These are phyloP conservation scores for Fusarium penzigii DNA, from an alignment of 2,329 filamentous ascomycete species.

Conservation along the genomic window DNA sequence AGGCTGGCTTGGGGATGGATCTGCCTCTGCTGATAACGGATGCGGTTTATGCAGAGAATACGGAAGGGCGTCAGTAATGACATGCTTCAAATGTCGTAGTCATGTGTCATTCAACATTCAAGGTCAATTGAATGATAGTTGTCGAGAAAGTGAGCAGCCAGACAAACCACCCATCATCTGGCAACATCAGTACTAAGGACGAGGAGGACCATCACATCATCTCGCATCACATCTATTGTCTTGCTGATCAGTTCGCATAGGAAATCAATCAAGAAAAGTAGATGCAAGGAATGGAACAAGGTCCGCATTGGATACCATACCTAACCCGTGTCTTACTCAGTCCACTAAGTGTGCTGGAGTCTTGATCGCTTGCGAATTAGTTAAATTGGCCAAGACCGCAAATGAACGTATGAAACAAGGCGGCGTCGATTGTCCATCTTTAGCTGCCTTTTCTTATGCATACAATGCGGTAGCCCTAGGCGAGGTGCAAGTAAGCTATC, in stretches of 20 bases:
- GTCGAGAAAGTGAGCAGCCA: too few relatives aligned
- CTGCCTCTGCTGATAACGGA: background rate
- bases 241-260: too few relatives aligned
- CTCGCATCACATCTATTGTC: background rate
- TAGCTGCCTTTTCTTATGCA: background rate
- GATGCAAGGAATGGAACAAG: too few relatives aligned
- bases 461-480: background rate
- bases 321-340: too few relatives aligned
- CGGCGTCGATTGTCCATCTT: background rate
- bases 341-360: too few relatives aligned
- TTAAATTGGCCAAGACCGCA: background rate
- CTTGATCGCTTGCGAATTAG: background rate
- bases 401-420: background rate
- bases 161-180: too few relatives aligned
- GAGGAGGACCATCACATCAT: background rate
- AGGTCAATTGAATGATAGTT: too few relatives aligned
- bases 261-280: too few relatives aligned
- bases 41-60: background rate
- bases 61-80: background rate
- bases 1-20: background rate
- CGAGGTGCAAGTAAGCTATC: too few relatives aligned
- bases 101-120: too few relatives aligned
- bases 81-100: background rate
- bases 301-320: too few relatives aligned
- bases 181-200: background rate